Evolutionary conservation across 148 eudicot genomes (phyloP).

Genomic region (Chenopodium album): DNA sequence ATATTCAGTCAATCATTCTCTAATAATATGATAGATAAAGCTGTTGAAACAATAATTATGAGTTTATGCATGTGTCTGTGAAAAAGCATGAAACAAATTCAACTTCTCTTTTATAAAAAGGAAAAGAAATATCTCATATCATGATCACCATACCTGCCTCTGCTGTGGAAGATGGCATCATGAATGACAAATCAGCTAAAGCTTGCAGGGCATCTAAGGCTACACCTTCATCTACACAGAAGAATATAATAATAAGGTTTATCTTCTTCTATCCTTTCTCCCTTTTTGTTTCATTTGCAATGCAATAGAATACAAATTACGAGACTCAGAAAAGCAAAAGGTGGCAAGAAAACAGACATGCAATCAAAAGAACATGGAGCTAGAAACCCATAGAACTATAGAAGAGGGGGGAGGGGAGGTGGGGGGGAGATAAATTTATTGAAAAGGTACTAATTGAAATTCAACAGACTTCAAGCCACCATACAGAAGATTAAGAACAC

Average conservation of each 20-base stretch:
- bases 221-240: conserved; percentile 66
- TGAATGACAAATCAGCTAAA: conserved; percentile 85
- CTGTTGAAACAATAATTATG: neutral
- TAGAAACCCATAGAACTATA: neutral
- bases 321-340: neutral
- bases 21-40: neutral
- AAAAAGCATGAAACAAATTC: neutral
- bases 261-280: neutral
- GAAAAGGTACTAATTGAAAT: too few species aligned
- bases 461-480: neutral
- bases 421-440: too few species aligned
- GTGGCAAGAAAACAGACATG: neutral
- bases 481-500: neutral
- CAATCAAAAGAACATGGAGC: neutral
- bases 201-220: conserved; percentile 92
- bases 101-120: neutral
- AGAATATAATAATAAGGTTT: conserved; percentile 1
- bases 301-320: neutral
- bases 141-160: conserved; percentile 54
- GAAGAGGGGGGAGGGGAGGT: too few species aligned
- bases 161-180: conserved; percentile 67
- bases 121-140: neutral
- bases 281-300: neutral
- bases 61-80: neutral
- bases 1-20: neutral